phyloP scores from a whole-genome alignment of 306 rosid species.

The Cicer yamashitae region DNA sequence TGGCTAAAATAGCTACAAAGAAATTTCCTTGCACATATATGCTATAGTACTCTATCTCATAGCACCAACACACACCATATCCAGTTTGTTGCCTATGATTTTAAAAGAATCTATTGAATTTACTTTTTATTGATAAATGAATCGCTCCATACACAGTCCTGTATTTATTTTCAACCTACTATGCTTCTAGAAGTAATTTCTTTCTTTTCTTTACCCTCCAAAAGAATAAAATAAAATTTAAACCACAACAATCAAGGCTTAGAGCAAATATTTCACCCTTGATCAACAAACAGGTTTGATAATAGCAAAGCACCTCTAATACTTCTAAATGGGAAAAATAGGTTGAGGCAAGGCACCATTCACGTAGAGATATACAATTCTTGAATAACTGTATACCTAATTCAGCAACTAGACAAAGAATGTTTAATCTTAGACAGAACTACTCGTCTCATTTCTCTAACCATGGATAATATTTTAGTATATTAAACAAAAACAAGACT shows the following conservation, averaged over 20 bases:
- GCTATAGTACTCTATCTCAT: neutral
- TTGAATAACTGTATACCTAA: neutral
- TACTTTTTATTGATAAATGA: neutral
- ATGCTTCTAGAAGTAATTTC: neutral
- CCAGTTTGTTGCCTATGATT: neutral
- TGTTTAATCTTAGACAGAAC: neutral
- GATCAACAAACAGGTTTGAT: neutral
- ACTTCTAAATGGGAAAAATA: neutral
- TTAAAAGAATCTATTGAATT: neutral
- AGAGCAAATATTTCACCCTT: slow-evolving; percentile 3
- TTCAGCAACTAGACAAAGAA: neutral
- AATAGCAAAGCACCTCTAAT: neutral
- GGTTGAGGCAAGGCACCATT: neutral
- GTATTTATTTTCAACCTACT: neutral
- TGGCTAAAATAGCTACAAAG: neutral
- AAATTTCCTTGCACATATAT: neutral
- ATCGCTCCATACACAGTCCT: neutral
- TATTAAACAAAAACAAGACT: neutral
- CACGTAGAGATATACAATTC: neutral
- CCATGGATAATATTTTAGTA: slow-evolving; percentile 1
- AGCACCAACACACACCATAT: neutral
- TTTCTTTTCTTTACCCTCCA: neutral
- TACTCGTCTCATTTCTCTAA: neutral
- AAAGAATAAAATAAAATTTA: neutral
- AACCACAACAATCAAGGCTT: neutral